A percentile compares a stretch with the other conserved stretches of the same genome.
Evolutionary conservation across 306 rosid genomes (phyloP).

Genomic region (Vigna reflexopilosa): DNA sequence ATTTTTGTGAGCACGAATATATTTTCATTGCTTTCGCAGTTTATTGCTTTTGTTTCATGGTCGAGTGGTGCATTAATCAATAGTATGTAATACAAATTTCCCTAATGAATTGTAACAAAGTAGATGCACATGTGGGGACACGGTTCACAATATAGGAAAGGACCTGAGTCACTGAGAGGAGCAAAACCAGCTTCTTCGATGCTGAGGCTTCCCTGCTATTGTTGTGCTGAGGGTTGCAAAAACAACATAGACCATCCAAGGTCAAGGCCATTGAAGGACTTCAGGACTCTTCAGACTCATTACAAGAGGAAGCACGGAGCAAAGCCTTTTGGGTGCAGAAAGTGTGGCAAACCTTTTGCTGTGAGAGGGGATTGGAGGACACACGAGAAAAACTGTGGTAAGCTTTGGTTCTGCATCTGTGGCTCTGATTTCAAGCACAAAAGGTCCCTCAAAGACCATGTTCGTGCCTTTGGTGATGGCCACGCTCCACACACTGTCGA

Average conservation of each 20-base stretch:
- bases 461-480: slow-evolving; percentile 82
- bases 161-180: slow-evolving; percentile 86
- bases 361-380: slow-evolving; percentile 97
- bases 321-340: slow-evolving; percentile 85
- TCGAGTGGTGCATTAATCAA: neutral
- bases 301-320: slow-evolving; percentile 95
- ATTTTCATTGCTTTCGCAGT: neutral
- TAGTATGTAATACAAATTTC: neutral
- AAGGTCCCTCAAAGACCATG: slow-evolving; percentile 92
- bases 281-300: slow-evolving; percentile 90
- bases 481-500: slow-evolving; percentile 78
- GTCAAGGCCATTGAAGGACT: slow-evolving; percentile 88
- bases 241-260: slow-evolving; percentile 86
- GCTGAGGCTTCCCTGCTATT: slow-evolving; percentile 86
- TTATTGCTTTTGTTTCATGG: neutral
- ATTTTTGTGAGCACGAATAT: neutral
- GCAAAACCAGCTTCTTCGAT: slow-evolving; percentile 78
- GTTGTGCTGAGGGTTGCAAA: slow-evolving; percentile 93
- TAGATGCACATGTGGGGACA: slow-evolving; percentile 99
- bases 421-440: slow-evolving; percentile 96
- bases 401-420: slow-evolving; percentile 94
- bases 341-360: slow-evolving; percentile 85
- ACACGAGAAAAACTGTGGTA: slow-evolving; percentile 96
- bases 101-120: neutral
- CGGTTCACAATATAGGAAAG: slow-evolving; percentile 90